Percentiles rank a stretch among this genome's conserved stretches.
Conservation (phyloP, 352 stramenopile species). For the Phytophthora nicotianae region DNA sequence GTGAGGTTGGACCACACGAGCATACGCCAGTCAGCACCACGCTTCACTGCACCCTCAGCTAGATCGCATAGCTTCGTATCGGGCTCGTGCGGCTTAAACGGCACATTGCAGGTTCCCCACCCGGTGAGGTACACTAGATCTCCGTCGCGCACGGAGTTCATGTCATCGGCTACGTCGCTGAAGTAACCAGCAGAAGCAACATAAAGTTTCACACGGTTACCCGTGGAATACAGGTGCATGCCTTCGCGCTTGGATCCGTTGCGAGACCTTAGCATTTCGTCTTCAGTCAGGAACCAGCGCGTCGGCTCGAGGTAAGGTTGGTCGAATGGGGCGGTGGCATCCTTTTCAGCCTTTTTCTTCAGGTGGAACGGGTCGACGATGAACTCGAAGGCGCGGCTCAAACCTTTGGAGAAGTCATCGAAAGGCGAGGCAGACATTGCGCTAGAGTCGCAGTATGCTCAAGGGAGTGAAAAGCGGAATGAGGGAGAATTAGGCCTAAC, state of each 20-base stretch:
- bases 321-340: slow-evolving; percentile 31
- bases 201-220: slow-evolving; percentile 58
- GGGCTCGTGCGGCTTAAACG: slow-evolving; percentile 43
- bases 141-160: slow-evolving; percentile 23
- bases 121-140: slow-evolving; percentile 55
- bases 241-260: slow-evolving; percentile 40
- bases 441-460: slow-evolving; percentile 1
- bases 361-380: slow-evolving; percentile 36
- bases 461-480: slow-evolving; percentile 11
- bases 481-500: neutral
- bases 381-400: slow-evolving; percentile 37
- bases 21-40: slow-evolving; percentile 50
- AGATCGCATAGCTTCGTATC: slow-evolving; percentile 46
- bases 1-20: slow-evolving; percentile 68
- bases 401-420: slow-evolving; percentile 15
- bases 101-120: slow-evolving; percentile 65
- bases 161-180: slow-evolving; percentile 46
- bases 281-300: slow-evolving; percentile 62
- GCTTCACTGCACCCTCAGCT: slow-evolving; percentile 37
- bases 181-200: slow-evolving; percentile 55
- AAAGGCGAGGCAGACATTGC: slow-evolving; percentile 22
- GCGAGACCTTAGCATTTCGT: slow-evolving; percentile 56
- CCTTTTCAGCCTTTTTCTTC: slow-evolving; percentile 25
- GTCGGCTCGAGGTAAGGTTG: slow-evolving; percentile 52
- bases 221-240: slow-evolving; percentile 42